These are phyloP conservation scores for Zygosaccharomyces bisporus DNA, from an alignment of 805 yeast genomes.

Conservation along the genomic window DNA sequence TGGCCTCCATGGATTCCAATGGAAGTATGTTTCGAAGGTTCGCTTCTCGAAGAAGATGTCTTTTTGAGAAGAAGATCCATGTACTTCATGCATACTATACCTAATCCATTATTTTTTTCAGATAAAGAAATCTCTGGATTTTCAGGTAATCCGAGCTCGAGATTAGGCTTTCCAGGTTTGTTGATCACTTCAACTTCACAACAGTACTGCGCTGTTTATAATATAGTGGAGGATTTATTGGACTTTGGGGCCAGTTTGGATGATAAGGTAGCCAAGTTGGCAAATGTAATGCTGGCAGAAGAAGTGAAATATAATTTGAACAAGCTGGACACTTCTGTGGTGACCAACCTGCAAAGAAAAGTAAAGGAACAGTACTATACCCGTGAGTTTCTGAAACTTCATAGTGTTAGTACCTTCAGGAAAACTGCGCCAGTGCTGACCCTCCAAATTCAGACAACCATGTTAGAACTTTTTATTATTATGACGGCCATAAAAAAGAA, in stretches of 20 bases:
- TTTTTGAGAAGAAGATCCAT: conserved; percentile 52
- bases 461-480: conserved; percentile 41
- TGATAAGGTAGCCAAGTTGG: conserved; percentile 44
- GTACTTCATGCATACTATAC: conserved; percentile 47
- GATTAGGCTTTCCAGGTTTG: conserved; percentile 44
- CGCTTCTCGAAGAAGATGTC: conserved; percentile 40
- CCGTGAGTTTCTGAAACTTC: conserved; percentile 40
- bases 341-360: conserved; percentile 46
- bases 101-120: conserved; percentile 48
- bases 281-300: conserved; percentile 51
- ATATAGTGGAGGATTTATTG: conserved; percentile 45
- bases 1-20: conserved; percentile 72
- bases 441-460: conserved; percentile 35
- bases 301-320: conserved; percentile 42
- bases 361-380: conserved; percentile 42
- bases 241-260: conserved; percentile 37
- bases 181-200: conserved; percentile 51
- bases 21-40: conserved; percentile 55
- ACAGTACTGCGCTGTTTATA: conserved; percentile 53
- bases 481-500: conserved; percentile 42
- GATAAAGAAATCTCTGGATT: conserved; percentile 26
- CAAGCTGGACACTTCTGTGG: conserved; percentile 40
- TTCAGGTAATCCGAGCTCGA: conserved; percentile 31
- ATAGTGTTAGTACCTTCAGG: conserved; percentile 33
- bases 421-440: conserved; percentile 39